Percentiles rank a stretch among this genome's conserved stretches.
phyloP scores from a whole-genome alignment of 2,329 filamentous ascomycete genomes.

The Phialemonium atrogriseum region DNA sequence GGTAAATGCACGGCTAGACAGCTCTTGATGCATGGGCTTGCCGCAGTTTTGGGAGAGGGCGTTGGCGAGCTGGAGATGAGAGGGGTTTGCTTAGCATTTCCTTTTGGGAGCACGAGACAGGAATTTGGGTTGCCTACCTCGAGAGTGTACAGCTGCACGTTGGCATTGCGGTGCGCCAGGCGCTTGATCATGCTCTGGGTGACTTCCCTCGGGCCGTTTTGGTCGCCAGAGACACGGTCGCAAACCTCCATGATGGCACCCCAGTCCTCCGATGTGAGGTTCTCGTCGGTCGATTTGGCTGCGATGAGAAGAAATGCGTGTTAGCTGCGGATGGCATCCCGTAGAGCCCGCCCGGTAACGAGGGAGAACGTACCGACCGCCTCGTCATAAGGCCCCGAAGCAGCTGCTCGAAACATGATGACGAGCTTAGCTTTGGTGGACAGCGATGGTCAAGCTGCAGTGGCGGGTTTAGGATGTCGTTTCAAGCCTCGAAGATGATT shows the following conservation, averaged over 20 bases:
- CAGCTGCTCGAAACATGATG: constrained; percentile 52
- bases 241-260: constrained; percentile 56
- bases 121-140: constrained; percentile 46
- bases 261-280: constrained; percentile 77
- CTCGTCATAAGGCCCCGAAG: constrained; percentile 50
- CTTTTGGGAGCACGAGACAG: background rate
- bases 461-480: too few relatives aligned
- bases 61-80: constrained; percentile 63
- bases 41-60: constrained; percentile 90
- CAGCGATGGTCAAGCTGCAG: too few relatives aligned
- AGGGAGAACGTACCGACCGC: constrained; percentile 41
- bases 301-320: constrained; percentile 12
- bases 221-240: constrained; percentile 47
- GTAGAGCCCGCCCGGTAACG: background rate
- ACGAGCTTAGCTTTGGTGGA: too few relatives aligned
- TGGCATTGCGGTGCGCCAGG: constrained; percentile 86
- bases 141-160: constrained; percentile 91
- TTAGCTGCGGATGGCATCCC: constrained; percentile 2
- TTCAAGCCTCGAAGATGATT: too few relatives aligned
- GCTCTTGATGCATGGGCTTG: constrained; percentile 75
- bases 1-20: constrained; percentile 87
- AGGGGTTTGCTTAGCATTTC: constrained; percentile 2
- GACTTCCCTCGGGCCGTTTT: constrained; percentile 66
- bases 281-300: constrained; percentile 89
- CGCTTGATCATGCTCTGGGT: constrained; percentile 88